These are phyloP conservation scores for Pseudocercospora fuligena DNA, from an alignment of 2,329 filamentous ascomycete genomes.

Conservation along the genomic window DNA sequence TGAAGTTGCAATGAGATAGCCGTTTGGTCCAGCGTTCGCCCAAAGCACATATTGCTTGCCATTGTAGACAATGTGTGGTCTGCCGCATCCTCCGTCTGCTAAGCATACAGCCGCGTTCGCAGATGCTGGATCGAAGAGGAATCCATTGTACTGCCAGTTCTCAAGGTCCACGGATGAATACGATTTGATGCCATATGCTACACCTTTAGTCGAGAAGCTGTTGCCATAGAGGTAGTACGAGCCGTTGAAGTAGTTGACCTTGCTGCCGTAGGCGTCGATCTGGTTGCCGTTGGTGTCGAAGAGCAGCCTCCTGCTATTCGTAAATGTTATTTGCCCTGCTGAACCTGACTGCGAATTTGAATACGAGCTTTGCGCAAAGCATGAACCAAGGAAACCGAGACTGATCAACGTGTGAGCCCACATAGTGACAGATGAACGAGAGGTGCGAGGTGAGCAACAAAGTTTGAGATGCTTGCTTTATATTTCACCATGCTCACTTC, in stretches of 20 bases:
- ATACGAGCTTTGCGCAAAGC: slow-evolving; percentile 6
- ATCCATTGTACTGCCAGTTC: slow-evolving; percentile 34
- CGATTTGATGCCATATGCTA: slow-evolving; percentile 34
- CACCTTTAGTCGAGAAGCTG: slow-evolving; percentile 31
- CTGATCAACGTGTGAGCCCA: not conserved
- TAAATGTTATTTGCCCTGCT: slow-evolving; percentile 29
- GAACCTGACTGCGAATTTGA: not conserved
- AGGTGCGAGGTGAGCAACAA: not conserved
- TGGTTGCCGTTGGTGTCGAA: slow-evolving; percentile 35
- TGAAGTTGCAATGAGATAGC: slow-evolving; percentile 32
- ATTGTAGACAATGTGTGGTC: slow-evolving; percentile 36
- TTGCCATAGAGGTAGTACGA: slow-evolving; percentile 37
- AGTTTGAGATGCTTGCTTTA: not conserved
- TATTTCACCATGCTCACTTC: not conserved
- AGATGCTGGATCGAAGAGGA: slow-evolving; percentile 28
- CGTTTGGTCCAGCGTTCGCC: slow-evolving; percentile 33
- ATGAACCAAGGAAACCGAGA: slow-evolving; percentile 4
- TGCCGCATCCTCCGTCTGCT: slow-evolving; percentile 28
- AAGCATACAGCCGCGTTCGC: slow-evolving; percentile 12
- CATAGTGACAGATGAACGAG: not conserved
- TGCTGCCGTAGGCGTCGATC: slow-evolving; percentile 35
- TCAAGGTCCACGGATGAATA: slow-evolving; percentile 32
- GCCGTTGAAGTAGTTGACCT: slow-evolving; percentile 34
- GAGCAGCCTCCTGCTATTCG: slow-evolving; percentile 29
- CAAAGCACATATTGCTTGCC: slow-evolving; percentile 32